phyloP scores from a whole-genome alignment of 2,329 filamentous ascomycete species.

The Xylaria digitata region DNA sequence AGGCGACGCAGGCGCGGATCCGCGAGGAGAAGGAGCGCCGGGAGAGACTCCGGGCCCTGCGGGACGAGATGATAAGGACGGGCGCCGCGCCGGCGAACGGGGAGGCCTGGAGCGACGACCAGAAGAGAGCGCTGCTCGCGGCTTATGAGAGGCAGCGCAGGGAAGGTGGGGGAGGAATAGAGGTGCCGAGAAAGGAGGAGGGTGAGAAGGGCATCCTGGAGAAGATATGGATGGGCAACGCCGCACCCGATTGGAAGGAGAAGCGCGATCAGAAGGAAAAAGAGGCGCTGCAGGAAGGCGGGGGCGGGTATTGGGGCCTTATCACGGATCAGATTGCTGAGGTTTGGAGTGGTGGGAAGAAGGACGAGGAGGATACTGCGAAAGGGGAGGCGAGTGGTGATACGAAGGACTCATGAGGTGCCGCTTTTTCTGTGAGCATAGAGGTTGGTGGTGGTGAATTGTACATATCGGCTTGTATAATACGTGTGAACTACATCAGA shows the following conservation, averaged over 20 bases:
- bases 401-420: slow-evolving; percentile 37
- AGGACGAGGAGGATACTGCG: slow-evolving; percentile 47
- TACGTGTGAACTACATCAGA: slow-evolving; percentile 20
- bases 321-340: slow-evolving; percentile 69
- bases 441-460: slow-evolving; percentile 11
- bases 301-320: slow-evolving; percentile 66
- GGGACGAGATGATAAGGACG: slow-evolving; percentile 25
- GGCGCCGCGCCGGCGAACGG: slow-evolving; percentile 39
- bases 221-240: slow-evolving; percentile 69
- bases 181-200: slow-evolving; percentile 22
- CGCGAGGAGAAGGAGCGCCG: slow-evolving; percentile 57
- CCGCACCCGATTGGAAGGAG: slow-evolving; percentile 65
- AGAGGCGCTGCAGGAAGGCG: slow-evolving; percentile 63
- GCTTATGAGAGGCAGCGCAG: slow-evolving; percentile 26
- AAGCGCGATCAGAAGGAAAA: slow-evolving; percentile 63
- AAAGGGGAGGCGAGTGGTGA: slow-evolving; percentile 48
- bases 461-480: slow-evolving; percentile 31
- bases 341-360: slow-evolving; percentile 54
- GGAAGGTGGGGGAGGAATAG: slow-evolving; percentile 20
- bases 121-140: slow-evolving; percentile 32
- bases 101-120: slow-evolving; percentile 40
- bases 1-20: slow-evolving; percentile 59
- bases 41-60: slow-evolving; percentile 43
- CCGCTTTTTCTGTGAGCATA: slow-evolving; percentile 45
- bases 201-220: slow-evolving; percentile 52